Base-by-base conservation (phyloP, 2,329 filamentous ascomycete species). In the Penicillium griseofulvum region DNA sequence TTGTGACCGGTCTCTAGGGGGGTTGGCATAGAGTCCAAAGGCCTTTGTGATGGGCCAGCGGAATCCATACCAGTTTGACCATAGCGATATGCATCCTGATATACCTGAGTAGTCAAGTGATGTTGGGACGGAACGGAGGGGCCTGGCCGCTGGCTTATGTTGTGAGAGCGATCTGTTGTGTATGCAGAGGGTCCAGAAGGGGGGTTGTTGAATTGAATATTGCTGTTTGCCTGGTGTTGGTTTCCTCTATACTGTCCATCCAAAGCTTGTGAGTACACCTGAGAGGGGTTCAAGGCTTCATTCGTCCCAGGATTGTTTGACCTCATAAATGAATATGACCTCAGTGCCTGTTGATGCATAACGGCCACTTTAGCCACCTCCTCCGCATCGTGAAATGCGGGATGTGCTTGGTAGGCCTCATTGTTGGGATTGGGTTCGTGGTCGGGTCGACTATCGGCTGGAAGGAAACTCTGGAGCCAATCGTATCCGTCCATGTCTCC, bases 381-480 rank as follows among this genome's bases (percentile, higher is more conserved):
- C 17, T 41, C 55, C 31, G 57, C 44, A 51, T 55, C 47, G 22
- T 49, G 43, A 28, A 56, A 58, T 9, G 41, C 43, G 47, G 55
- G 42, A 54, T 60, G 65, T 31, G 51, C 33, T 17, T 33, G 26
- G 17, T 39, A 12, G 14, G 19, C 36, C 14, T 45, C 49, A 29
- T 33, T 17, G 31, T 29, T 22, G 22, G 5, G 2, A 37, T 8
- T 37, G 26, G 11, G 8, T 14, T 33, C 31, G 38, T 33, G 22
- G 24, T 19, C 37, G 19, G 31, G 12, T 26, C 29, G 33, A 12
- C 4, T 8, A 28, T 50, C 39, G 19, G 33, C 26, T 28, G 47
- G 33, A 24, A 54, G 31, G 28, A 51, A 51, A 14, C 8, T 38
- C 26, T 34, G 47, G 3, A 45, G 47, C 52, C 47, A 54, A 17